These are phyloP conservation scores for Maudiozyma saulgeensis DNA, from an alignment of 805 yeast species.

Conservation along the genomic window DNA sequence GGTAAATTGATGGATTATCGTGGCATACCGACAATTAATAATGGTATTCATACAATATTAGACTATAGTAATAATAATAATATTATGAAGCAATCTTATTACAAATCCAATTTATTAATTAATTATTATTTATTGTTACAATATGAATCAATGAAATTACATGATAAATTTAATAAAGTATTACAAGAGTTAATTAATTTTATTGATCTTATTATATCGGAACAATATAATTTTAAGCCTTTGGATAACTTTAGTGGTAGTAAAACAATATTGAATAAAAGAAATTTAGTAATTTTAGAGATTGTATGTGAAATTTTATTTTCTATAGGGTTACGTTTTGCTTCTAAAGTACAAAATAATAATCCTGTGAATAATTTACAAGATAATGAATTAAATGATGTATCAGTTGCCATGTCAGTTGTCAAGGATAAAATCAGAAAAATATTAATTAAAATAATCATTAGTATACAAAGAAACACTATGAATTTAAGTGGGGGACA, in stretches of 20 bases:
- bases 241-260: not conserved
- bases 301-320: not conserved
- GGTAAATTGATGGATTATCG: not conserved
- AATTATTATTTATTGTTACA: slow-evolving; percentile 16
- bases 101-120: slow-evolving; percentile 13
- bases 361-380: not conserved
- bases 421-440: not conserved
- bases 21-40: too few relatives aligned
- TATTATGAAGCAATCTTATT: slow-evolving; percentile 7
- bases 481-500: not conserved
- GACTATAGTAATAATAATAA: not conserved
- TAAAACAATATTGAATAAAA: not conserved
- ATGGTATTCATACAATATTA: not conserved
- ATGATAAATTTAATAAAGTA: slow-evolving; percentile 3
- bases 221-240: too few relatives aligned
- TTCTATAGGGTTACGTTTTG: not conserved
- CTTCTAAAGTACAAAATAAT: too few relatives aligned
- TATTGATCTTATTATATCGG: not conserved
- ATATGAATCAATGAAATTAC: slow-evolving; percentile 10
- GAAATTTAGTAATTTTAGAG: not conserved
- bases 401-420: not conserved
- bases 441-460: not conserved
- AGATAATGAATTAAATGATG: not conserved
- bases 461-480: not conserved
- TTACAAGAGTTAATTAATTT: not conserved